Evolutionary conservation across 2,329 filamentous ascomycete genomes (phyloP).

Genomic region (Alternaria triticimaculans): DNA sequence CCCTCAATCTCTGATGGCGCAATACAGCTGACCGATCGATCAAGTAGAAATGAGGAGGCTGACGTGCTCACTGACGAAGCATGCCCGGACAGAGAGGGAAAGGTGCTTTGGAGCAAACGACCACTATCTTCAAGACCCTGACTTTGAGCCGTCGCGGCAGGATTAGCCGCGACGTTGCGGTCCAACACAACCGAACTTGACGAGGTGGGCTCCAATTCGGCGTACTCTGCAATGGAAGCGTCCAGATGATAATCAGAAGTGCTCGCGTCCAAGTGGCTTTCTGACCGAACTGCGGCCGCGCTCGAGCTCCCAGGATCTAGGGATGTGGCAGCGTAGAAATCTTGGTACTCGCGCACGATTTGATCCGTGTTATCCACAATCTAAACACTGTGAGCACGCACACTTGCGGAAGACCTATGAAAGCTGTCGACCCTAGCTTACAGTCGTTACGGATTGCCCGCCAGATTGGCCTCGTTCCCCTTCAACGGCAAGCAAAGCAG

Average conservation of each 20-base stretch:
- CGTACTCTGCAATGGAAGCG: not conserved
- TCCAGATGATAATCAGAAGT: not conserved
- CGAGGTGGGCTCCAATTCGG: not conserved
- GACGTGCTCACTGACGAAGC: not conserved
- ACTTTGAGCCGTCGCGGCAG: not conserved
- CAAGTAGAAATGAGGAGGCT: not conserved
- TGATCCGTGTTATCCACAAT: not conserved
- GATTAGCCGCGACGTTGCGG: not conserved
- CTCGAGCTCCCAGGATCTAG: not conserved
- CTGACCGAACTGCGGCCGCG: not conserved
- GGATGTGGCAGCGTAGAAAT: not conserved
- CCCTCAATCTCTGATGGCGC: not conserved
- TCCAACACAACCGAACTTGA: not conserved
- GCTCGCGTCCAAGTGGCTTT: not conserved
- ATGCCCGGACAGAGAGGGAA: not conserved
- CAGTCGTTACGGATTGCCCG: not conserved
- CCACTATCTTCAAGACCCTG: not conserved
- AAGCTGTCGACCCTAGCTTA: not conserved
- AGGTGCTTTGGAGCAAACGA: not conserved
- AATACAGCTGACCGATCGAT: not conserved
- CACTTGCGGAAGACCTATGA: not conserved
- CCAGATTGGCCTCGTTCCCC: not conserved
- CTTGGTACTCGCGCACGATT: not conserved
- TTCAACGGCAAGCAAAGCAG: not conserved
- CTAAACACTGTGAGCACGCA: not conserved